These are phyloP conservation scores for Cryptosporidium sp. DNA, from an alignment of 169 alveolate species.

Conservation along the genomic window DNA sequence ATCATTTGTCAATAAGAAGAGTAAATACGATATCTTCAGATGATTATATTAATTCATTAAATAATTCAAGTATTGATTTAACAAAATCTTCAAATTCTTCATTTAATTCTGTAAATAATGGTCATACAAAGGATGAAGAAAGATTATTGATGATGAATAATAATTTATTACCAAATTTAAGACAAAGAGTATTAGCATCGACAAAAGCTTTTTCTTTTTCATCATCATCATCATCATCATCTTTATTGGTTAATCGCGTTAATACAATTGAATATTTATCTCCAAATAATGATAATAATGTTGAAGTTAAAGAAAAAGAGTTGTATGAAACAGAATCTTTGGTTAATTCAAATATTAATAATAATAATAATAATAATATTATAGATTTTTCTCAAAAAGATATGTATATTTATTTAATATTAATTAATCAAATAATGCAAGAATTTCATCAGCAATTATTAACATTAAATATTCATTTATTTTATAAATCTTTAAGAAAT, in stretches of 20 bases:
- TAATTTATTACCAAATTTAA: too few relatives aligned
- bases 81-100: not conserved
- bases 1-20: not conserved
- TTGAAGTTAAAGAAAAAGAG: not conserved
- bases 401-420: conserved; percentile 9
- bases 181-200: too few relatives aligned
- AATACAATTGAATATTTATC: conserved; percentile 17
- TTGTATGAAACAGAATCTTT: not conserved
- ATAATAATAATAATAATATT: not conserved
- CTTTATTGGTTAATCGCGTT: not conserved
- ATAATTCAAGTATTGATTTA: not conserved
- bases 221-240: not conserved
- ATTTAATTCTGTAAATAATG: not conserved
- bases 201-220: not conserved
- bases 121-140: not conserved
- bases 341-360: not conserved
- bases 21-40: not conserved
- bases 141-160: too few relatives aligned
- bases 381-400: conserved; percentile 35
- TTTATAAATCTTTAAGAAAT: conserved; percentile 22
- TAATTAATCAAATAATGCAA: conserved; percentile 10
- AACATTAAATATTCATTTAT: conserved; percentile 34
- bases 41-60: not conserved
- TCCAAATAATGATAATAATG: not conserved
- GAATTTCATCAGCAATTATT: conserved; percentile 50